Base-by-base conservation (phyloP, 495 filamentous ascomycete genomes). In the Neurospora sp. region DNA sequence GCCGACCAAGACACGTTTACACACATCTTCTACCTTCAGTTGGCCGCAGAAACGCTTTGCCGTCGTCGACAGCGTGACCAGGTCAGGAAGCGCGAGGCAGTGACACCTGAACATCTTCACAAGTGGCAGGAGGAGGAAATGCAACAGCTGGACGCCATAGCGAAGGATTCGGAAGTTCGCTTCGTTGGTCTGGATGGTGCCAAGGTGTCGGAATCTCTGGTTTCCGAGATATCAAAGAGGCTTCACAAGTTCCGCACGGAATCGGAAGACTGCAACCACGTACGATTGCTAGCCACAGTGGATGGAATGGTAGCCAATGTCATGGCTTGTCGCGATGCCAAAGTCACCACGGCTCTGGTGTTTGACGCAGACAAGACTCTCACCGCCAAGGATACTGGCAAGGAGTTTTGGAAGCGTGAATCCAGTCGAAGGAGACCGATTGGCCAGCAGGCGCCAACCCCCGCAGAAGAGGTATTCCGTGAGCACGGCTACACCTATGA, bases 351-450 rank as follows among this genome's bases (percentile, higher is more conserved):
- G 1, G 76, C 88, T 53, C 72, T 91, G 69, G 83, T 89, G 1
- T 72, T 91, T 39, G 90, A 91, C 74, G 89, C 78, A 4, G 89
- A 91, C 74, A 87, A 77, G 72, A 91, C 89, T 0, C 78, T 92
- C 72, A 79, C 85, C 68, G 74, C 84, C 22, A 71, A 83, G 61
- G 89, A 92, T 73, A 86, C 87, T 14, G 87, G 88, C 20, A 74
- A 39, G 4, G 47, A 87, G 71, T 90, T 88, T 78, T 91, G 87
- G 86, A 65, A 84, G 47, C 78, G 70, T 18, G 7, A n/a, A 35
- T 37, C 38, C 69, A 39, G 71, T 59, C 31, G 31, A 35, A 35
- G 3, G 31, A 53, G 20, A 53, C 9, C 1, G 0, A 0, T 27
- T 12, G 45, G 20, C 45, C 4, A 53, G 69, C 44, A 18, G 10